Evolutionary conservation across 1,284 basidiomycete genomes (phyloP), one percentile per base, ranked within the genome.

Genomic region (Agroathelia rolfsii): DNA sequence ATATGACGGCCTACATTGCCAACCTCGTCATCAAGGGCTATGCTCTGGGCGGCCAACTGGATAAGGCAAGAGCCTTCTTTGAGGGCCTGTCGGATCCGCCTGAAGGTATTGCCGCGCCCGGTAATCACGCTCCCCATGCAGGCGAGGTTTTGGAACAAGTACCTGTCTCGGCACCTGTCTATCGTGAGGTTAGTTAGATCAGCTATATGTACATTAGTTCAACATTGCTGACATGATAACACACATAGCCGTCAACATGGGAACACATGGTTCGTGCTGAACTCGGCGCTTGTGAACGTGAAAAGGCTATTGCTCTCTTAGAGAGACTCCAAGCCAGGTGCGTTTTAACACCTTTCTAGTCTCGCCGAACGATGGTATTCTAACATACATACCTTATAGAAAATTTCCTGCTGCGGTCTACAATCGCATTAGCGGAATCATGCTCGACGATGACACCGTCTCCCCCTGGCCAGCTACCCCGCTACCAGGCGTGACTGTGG

Each of bases 201-300:
- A 50, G 24, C 16, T 19, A 26, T 7, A 23, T 11, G 21, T 27
- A 28, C 8, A 11, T 20, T 21, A n/a, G n/a, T n/a, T n/a, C n/a
- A n/a, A n/a, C n/a, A n/a, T n/a, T n/a, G n/a, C n/a, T n/a, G 13
- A 27, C n/a, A 22, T 35, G 34, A 31, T 35, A n/a, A n/a, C 25
- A 17, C 19, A 4, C 33, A 29, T 45, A 86, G 77, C 81, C 85
- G 11, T 87, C 84, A 25, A 87, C 87, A 1, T 92, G 86, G 79
- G 90, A 95, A 53, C 76, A 76, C 4, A 98, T 98, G 90, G 81
- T 99, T 42, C 75, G 87, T 13, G 87, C 87, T 3, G 95, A 99
- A 55, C 64, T 97, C 6, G 74, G 74, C 11, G 72, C 69, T 31
- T 87, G 89, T 6, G 70, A 89, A 43, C 70, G 72, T 11, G 72